These are phyloP conservation scores for Cryphonectria naterciae DNA, from an alignment of 2,329 filamentous ascomycete species.

Conservation along the genomic window DNA sequence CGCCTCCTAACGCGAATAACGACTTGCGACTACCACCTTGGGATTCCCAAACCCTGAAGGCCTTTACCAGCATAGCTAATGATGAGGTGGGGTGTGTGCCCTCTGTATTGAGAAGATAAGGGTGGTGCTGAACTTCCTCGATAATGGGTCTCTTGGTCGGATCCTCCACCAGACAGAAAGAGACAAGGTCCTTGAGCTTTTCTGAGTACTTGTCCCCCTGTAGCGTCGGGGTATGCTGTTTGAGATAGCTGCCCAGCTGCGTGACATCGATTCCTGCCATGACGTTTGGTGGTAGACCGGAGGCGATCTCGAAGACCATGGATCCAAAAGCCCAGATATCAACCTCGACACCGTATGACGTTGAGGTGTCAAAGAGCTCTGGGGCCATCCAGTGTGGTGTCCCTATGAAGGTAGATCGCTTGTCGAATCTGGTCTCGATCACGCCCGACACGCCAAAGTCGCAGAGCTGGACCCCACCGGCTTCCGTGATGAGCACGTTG, in stretches of 20 bases:
- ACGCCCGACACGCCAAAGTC: constrained; percentile 85
- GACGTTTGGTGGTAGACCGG: constrained; percentile 73
- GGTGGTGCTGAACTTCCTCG: constrained; percentile 70
- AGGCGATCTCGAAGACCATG: constrained; percentile 80
- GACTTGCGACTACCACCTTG: constrained; percentile 72
- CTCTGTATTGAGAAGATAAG: constrained; percentile 67
- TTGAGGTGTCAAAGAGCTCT: constrained; percentile 69
- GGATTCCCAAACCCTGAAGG: constrained; percentile 76
- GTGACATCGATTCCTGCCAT: constrained; percentile 56
- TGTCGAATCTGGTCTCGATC: constrained; percentile 74
- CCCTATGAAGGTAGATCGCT: constrained; percentile 79
- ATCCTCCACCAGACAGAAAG: constrained; percentile 73
- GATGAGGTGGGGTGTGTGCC: constrained; percentile 65
- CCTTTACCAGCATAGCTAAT: constrained; percentile 68
- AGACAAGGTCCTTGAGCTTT: constrained; percentile 69
- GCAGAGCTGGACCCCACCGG: constrained; percentile 77
- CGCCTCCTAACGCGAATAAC: constrained; percentile 63
- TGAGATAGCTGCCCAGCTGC: constrained; percentile 60
- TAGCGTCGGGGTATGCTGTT: constrained; percentile 67
- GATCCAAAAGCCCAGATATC: constrained; percentile 88
- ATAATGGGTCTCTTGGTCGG: constrained; percentile 71
- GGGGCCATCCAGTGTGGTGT: constrained; percentile 89
- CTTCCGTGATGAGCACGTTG: constrained; percentile 79
- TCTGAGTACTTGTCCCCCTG: constrained; percentile 74
- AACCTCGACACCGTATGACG: constrained; percentile 71